These are phyloP conservation scores for Skeletonema tropicum DNA, from an alignment of 108 stramenopile genomes.

Conservation along the genomic window DNA sequence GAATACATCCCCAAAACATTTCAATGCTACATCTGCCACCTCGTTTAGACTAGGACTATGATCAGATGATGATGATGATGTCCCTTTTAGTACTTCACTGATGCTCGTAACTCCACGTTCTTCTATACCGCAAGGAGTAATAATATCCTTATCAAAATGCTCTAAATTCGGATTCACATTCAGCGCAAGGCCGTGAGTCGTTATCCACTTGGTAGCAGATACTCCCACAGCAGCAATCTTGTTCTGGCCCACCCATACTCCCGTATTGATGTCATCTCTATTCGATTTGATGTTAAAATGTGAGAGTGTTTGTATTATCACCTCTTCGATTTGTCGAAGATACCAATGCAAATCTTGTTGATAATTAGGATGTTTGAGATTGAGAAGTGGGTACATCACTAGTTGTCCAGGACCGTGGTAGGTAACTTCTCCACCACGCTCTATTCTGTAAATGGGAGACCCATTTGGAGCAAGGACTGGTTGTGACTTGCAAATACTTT, in stretches of 20 bases:
- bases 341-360: constrained; percentile 96
- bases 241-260: constrained; percentile 79
- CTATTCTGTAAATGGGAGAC: constrained; percentile 84
- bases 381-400: constrained; percentile 93
- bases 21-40: constrained; percentile 31
- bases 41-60: constrained; percentile 21
- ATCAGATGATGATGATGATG: neutral
- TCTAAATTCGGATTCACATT: constrained; percentile 88
- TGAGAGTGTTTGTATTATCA: constrained; percentile 76
- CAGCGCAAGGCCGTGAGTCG: constrained; percentile 97
- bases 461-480: constrained; percentile 78
- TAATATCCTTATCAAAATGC: constrained; percentile 78
- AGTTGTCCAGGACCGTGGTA: constrained; percentile 98
- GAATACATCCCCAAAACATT: constrained; percentile 43
- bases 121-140: constrained; percentile 80
- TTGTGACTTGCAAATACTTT: constrained; percentile 5
- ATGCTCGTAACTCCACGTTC: constrained; percentile 87
- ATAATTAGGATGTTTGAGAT: constrained; percentile 66
- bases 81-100: constrained; percentile 51
- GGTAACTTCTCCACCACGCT: constrained; percentile 98
- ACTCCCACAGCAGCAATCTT: constrained; percentile 96
- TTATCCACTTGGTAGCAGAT: constrained; percentile 92
- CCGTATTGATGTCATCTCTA: constrained; percentile 74
- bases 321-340: constrained; percentile 89
- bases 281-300: constrained; percentile 63